Percentiles rank a stretch among this genome's conserved stretches.
These are phyloP conservation scores for Malassezia sympodialis DNA, from an alignment of 1,284 basidiomycete species.

Conservation along the genomic window DNA sequence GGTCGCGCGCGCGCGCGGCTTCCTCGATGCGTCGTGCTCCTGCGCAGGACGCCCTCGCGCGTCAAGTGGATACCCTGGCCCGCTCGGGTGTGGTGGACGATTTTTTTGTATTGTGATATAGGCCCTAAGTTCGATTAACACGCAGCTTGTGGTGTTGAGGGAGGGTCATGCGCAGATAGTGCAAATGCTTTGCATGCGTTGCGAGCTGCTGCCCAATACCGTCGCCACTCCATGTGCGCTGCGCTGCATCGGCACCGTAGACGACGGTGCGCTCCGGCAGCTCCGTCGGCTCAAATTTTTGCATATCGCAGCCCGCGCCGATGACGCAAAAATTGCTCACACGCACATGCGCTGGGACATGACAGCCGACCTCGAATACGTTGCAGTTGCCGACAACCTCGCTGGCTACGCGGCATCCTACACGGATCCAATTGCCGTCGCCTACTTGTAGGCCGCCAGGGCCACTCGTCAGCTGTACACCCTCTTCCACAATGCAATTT, in stretches of 20 bases:
- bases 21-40: neutral
- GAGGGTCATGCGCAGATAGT: slow-evolving; percentile 66
- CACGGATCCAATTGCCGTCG: slow-evolving; percentile 82
- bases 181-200: slow-evolving; percentile 72
- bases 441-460: slow-evolving; percentile 69
- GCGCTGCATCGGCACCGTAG: slow-evolving; percentile 64
- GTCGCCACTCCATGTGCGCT: slow-evolving; percentile 71
- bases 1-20: neutral
- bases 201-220: slow-evolving; percentile 73
- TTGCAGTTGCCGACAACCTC: slow-evolving; percentile 72
- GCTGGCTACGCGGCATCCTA: slow-evolving; percentile 70
- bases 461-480: slow-evolving; percentile 69
- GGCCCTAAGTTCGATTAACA: slow-evolving; percentile 18
- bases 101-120: neutral
- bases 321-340: slow-evolving; percentile 70
- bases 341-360: slow-evolving; percentile 66
- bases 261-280: slow-evolving; percentile 77
- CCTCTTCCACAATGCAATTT: slow-evolving; percentile 83
- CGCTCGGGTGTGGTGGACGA: neutral
- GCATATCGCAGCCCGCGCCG: slow-evolving; percentile 58
- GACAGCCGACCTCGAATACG: slow-evolving; percentile 67
- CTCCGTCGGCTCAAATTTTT: slow-evolving; percentile 21
- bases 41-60: neutral
- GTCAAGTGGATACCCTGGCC: neutral
- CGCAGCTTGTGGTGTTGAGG: slow-evolving; percentile 30